Percentiles rank a stretch among this genome's conserved stretches.
phyloP scores from a whole-genome alignment of 78 protist species.

The Dictyostelium firmibasis region DNA sequence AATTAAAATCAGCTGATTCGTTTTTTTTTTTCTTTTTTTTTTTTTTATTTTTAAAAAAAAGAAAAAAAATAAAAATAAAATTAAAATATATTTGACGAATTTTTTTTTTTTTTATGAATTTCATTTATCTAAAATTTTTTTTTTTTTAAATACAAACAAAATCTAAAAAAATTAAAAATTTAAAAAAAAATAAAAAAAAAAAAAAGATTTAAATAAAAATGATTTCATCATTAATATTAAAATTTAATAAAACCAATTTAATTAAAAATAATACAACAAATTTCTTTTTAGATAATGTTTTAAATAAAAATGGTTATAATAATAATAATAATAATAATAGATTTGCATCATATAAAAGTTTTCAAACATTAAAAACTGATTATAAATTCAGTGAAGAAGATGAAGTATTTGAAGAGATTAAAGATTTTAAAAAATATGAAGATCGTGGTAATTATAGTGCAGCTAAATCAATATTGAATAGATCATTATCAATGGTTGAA shows the following conservation, averaged over 20 bases:
- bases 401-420: slow-evolving; percentile 34
- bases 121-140: not conserved
- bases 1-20: not conserved
- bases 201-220: not conserved
- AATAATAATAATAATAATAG: not conserved
- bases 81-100: not conserved
- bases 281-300: not conserved
- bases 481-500: slow-evolving; percentile 39
- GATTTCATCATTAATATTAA: not conserved
- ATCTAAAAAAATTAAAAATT: not conserved
- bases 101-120: not conserved
- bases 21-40: too few relatives aligned
- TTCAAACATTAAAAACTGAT: not conserved
- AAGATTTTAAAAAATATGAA: slow-evolving; percentile 42
- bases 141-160: too few relatives aligned
- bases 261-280: not conserved
- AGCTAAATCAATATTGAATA: not conserved
- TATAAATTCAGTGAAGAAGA: not conserved
- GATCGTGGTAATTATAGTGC: slow-evolving; percentile 35
- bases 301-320: not conserved
- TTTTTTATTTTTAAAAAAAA: too few relatives aligned
- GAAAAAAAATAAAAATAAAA: not conserved
- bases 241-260: not conserved
- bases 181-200: not conserved
- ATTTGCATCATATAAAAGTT: not conserved